Percentiles rank a stretch among this genome's conserved stretches.
Conservation (phyloP, 208 protist genomes). For the Leishmania lainsoni region DNA sequence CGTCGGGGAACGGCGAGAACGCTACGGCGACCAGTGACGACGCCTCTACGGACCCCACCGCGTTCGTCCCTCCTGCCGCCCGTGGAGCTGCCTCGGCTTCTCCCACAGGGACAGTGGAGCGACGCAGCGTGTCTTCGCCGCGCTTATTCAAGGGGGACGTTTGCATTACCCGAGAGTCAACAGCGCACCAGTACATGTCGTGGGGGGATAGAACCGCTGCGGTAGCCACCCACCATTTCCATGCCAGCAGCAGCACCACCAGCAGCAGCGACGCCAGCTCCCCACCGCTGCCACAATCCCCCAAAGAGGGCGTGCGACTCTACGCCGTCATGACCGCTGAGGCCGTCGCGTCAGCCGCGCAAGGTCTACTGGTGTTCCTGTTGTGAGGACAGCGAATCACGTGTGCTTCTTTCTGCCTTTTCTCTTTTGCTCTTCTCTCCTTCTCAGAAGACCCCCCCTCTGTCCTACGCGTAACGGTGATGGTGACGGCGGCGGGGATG, state of each 20-base stretch:
- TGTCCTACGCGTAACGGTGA: not conserved
- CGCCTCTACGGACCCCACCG: not conserved
- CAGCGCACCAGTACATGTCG: not conserved
- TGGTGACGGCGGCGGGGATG: not conserved
- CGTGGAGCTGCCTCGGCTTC: not conserved
- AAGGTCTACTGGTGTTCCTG: slow-evolving; percentile 27
- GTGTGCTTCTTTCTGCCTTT: not conserved
- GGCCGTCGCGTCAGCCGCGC: slow-evolving; percentile 24
- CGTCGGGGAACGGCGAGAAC: not conserved
- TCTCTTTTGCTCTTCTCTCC: not conserved
- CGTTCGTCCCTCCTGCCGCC: not conserved
- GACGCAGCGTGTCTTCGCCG: slow-evolving; percentile 21
- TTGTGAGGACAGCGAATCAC: not conserved
- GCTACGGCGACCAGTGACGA: not conserved
- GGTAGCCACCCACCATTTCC: not conserved
- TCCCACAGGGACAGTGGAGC: not conserved
- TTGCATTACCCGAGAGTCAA: not conserved
- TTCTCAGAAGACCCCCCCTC: not conserved
- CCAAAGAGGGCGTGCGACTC: not conserved
- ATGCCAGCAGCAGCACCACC: slow-evolving; percentile 3
- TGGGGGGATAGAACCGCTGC: not conserved
- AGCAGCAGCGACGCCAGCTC: slow-evolving; percentile 1
- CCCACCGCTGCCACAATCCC: not conserved
- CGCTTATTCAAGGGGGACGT: slow-evolving; percentile 6
- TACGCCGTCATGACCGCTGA: slow-evolving; percentile 22